Base-by-base conservation (phyloP, 352 stramenopile species). In the Plasmopara halstedii region DNA sequence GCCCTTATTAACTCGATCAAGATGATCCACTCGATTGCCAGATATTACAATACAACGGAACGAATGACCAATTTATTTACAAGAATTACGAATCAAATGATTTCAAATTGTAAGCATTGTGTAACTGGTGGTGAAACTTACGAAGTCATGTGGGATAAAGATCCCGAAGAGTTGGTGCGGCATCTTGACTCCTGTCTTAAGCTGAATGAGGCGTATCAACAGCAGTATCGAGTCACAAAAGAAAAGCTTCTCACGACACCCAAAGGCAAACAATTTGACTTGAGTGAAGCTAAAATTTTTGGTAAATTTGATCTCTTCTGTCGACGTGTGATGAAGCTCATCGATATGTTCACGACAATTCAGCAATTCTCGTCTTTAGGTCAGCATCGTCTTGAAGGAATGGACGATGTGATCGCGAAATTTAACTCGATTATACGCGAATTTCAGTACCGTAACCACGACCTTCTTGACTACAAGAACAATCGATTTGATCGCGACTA, bases 61-160 rank as follows among this genome's bases (percentile, higher is more conserved):
- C 80, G 95, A 22, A 98, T 99, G 85, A 92, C 92, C 0, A 96
- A 90, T 29, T 73, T 99, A 41, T 97, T 99, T 48, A 83, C 83
- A 2, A 98, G 98, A 64, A 98, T 99, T 53, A 98, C 96, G 0
- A 96, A 98, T 62, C 95, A 99, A 64, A 98, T 99, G 94, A 98
- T 99, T 60, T 73, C 83, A 5, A 98, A 97, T 60, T 99, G 95
- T 73, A 98, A 98, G 51, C 76, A 94, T 21, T 97, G 88, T 46
- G 96, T 98, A 37, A 93, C 81, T 3, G 70, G 69, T 7, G 82
- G 80, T 3, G 83, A 94, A 26, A 75, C 61, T 14, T 90, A 88
- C 33, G 83, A 96, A 38, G 74, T 94, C 38, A 90, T 98, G 67
- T 98, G 92, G 93, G 79, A 95, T 50, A 94, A 96, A 69, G 88